phyloP scores from a whole-genome alignment of 257 asterid genomes.

The Ajuga chamaepitys region DNA sequence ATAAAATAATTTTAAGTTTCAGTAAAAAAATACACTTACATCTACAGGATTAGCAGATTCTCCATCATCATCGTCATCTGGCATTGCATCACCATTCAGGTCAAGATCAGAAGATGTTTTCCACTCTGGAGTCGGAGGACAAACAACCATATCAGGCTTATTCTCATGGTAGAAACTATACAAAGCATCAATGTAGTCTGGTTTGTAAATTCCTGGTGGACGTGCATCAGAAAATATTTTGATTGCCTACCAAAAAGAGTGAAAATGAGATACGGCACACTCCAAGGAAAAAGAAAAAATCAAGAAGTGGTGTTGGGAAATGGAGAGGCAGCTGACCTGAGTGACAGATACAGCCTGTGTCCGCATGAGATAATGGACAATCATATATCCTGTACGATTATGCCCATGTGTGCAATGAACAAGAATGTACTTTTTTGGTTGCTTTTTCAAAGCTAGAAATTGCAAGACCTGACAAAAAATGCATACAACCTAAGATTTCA shows the following conservation, averaged over 20 bases:
- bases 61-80: slow-evolving; percentile 94
- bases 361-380: slow-evolving; percentile 91
- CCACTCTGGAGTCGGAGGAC: slow-evolving; percentile 95
- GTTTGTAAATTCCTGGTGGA: slow-evolving; percentile 94
- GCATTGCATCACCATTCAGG: slow-evolving; percentile 90
- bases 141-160: slow-evolving; percentile 67
- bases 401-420: slow-evolving; percentile 99
- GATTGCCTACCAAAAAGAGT: slow-evolving; percentile 69
- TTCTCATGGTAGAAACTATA: slow-evolving; percentile 87
- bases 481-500: slow-evolving; percentile 4
- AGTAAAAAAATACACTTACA: slow-evolving; percentile 25
- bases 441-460: slow-evolving; percentile 72
- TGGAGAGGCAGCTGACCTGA: slow-evolving; percentile 45
- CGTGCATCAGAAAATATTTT: slow-evolving; percentile 82
- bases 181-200: slow-evolving; percentile 82
- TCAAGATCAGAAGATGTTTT: slow-evolving; percentile 86
- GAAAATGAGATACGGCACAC: no score
- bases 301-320: neutral
- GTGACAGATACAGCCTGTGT: slow-evolving; percentile 63
- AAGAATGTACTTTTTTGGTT: slow-evolving; percentile 61
- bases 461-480: slow-evolving; percentile 66
- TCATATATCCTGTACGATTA: slow-evolving; percentile 97
- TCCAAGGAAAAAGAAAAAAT: no score
- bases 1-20: neutral
- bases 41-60: slow-evolving; percentile 43